Conservation (phyloP, 2,329 filamentous ascomycete genomes). For the Hymenoscyphus scutula region DNA sequence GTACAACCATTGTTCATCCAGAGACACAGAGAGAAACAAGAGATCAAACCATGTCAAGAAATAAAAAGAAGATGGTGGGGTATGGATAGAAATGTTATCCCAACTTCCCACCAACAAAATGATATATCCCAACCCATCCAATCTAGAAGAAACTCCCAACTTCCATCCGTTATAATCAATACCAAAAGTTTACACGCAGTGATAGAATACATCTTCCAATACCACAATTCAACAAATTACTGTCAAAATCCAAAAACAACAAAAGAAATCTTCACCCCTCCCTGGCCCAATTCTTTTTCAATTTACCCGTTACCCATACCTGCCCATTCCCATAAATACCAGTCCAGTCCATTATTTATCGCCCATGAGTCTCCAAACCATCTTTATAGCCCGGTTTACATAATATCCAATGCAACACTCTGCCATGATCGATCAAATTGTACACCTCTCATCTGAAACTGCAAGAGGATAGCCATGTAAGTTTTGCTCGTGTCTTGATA, state of each 20-base stretch:
- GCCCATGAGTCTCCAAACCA: no score
- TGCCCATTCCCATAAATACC: not conserved
- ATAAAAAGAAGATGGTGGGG: not conserved
- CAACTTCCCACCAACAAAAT: not conserved
- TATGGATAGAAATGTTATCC: not conserved
- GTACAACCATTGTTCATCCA: no score
- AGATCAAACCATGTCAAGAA: not conserved
- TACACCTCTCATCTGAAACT: conserved; percentile 15
- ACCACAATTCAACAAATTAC: not conserved
- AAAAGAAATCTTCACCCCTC: not conserved
- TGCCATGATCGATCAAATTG: conserved; percentile 19
- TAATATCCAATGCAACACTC: conserved; percentile 10
- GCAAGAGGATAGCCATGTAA: conserved; percentile 21
- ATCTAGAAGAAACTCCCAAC: not conserved
- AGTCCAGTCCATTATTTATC: no score
- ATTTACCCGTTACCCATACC: not conserved
- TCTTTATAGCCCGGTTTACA: not conserved
- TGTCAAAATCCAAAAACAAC: not conserved
- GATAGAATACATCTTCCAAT: not conserved
- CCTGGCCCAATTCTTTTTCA: not conserved
- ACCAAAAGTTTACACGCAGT: not conserved
- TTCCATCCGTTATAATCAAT: not conserved
- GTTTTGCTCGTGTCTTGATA: conserved; percentile 3
- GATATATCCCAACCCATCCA: not conserved
- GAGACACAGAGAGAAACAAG: no score